These are phyloP conservation scores for Dichotomocladium elegans DNA, from an alignment of 371 early-diverging fungal species.

Conservation along the genomic window DNA sequence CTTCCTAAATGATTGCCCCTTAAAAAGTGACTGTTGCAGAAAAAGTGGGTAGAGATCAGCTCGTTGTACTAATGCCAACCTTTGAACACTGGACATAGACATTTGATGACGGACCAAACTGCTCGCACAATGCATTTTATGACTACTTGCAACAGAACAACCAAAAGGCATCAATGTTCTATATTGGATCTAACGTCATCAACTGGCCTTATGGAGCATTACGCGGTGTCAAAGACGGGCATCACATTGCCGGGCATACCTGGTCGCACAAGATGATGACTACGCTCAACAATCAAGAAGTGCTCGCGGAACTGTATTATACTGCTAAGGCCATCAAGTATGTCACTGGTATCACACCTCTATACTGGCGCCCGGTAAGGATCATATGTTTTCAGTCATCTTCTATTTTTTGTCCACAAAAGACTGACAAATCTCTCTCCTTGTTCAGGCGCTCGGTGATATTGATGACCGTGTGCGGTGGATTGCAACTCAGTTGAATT, in stretches of 20 bases:
- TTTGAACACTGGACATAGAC: conserved; percentile 30
- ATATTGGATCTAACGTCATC: conserved; percentile 49
- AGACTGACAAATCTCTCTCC: background rate
- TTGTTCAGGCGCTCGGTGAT: conserved; percentile 40
- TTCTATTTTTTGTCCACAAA: too few species aligned
- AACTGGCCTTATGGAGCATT: conserved; percentile 51
- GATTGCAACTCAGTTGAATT: conserved; percentile 42
- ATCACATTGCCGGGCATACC: conserved; percentile 46
- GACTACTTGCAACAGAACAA: conserved; percentile 41
- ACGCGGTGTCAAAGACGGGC: conserved; percentile 46
- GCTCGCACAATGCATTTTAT: conserved; percentile 47
- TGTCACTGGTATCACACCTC: conserved; percentile 51
- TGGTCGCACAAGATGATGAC: conserved; percentile 59
- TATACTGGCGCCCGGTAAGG: conserved; percentile 55
- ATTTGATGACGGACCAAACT: conserved; percentile 52
- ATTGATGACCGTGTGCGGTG: conserved; percentile 55
- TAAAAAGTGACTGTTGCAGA: too few species aligned
- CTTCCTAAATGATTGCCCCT: too few species aligned
- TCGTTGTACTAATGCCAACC: too few species aligned
- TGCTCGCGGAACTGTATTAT: conserved; percentile 54
- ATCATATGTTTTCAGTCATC: too few species aligned
- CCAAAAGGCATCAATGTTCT: conserved; percentile 52
- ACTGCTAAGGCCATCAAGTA: conserved; percentile 49
- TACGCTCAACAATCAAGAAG: conserved; percentile 45
- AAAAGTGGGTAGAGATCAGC: too few species aligned